A percentile compares a stretch with the other conserved stretches of the same genome.
These are phyloP conservation scores for Ceratobasidium sp. DNA, from an alignment of 1,284 basidiomycete genomes.

Conservation along the genomic window DNA sequence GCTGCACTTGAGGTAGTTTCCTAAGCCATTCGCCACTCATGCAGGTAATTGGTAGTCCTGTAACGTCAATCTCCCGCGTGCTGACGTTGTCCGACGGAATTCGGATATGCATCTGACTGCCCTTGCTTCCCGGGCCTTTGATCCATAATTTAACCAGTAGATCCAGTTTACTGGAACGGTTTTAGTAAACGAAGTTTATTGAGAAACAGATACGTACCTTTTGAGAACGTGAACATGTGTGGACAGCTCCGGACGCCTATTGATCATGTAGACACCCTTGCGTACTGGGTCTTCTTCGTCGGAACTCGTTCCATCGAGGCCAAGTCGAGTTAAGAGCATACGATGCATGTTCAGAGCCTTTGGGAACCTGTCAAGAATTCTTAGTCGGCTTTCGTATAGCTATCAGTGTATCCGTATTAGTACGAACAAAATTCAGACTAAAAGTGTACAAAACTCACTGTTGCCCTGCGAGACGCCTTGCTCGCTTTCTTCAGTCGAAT, in stretches of 20 bases:
- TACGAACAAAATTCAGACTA: neutral
- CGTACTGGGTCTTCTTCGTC: neutral
- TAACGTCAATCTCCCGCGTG: neutral
- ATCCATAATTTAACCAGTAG: neutral
- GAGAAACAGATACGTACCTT: neutral
- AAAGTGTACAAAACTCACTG: neutral
- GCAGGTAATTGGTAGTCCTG: neutral
- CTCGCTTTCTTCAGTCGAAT: neutral
- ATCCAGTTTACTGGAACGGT: neutral
- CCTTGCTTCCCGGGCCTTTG: neutral
- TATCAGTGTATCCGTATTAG: neutral
- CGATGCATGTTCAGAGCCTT: neutral
- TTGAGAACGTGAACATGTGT: neutral
- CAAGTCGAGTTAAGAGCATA: neutral
- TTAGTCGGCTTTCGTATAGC: neutral
- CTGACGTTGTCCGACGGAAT: neutral
- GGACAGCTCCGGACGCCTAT: neutral
- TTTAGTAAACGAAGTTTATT: neutral
- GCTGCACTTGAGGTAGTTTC: too few relatives aligned
- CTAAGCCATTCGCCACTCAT: neutral
- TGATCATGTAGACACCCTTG: neutral
- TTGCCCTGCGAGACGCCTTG: neutral
- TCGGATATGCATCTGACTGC: neutral
- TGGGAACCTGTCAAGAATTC: neutral
- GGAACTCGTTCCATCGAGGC: neutral